A percentile compares a stretch with the other conserved stretches of the same genome.
These are phyloP conservation scores for Tolypocladium cylindrosporum DNA, from an alignment of 2,329 filamentous ascomycete species.

Conservation along the genomic window DNA sequence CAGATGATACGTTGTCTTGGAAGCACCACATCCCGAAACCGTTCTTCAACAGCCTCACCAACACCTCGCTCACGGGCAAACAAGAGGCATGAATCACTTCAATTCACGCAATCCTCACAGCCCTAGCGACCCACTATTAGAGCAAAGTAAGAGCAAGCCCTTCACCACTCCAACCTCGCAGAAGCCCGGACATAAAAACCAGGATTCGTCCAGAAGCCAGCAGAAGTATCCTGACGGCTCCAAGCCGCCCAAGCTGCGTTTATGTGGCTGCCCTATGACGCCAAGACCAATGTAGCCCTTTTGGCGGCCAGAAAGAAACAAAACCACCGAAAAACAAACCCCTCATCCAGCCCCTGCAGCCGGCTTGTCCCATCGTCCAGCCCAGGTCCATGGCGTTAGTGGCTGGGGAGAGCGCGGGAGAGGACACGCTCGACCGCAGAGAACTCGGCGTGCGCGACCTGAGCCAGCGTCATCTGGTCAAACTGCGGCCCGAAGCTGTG, in stretches of 20 bases:
- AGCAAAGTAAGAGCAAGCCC: neutral
- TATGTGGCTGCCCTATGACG: neutral
- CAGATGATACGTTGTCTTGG: neutral
- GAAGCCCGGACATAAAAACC: neutral
- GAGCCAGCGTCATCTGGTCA: conserved; percentile 37
- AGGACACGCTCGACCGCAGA: conserved; percentile 39
- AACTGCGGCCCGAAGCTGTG: conserved; percentile 30
- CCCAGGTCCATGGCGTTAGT: neutral
- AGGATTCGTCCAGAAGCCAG: neutral
- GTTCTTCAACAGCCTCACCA: neutral
- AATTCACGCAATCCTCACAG: neutral
- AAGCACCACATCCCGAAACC: neutral
- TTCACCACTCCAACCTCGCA: neutral
- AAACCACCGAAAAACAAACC: neutral
- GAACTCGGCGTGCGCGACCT: conserved; percentile 37
- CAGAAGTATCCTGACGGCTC: neutral
- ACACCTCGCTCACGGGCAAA: neutral
- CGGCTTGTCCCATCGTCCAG: neutral
- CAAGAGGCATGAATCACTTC: neutral
- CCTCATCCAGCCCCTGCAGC: neutral
- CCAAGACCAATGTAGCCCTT: neutral
- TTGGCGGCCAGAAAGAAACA: neutral
- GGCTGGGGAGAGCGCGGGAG: conserved; percentile 23
- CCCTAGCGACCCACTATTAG: neutral
- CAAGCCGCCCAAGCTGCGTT: neutral